Conservation (phyloP, 306 rosid genomes). For the Psophocarpus tetragonolobus region DNA sequence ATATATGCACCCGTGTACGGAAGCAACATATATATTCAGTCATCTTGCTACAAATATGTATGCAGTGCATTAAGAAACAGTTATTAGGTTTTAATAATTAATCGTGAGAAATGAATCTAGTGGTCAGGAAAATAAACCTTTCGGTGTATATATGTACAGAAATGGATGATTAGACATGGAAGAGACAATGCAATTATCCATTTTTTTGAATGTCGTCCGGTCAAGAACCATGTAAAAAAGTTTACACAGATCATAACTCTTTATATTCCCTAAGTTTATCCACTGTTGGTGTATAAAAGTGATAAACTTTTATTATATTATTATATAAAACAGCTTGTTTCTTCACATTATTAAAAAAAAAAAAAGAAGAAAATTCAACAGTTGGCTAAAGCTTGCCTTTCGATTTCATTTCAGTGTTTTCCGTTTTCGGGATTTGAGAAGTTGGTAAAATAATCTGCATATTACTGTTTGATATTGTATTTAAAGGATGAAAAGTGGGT, state of each 20-base stretch:
- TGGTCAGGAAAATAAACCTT: not conserved
- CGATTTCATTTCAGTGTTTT: not conserved
- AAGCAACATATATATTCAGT: not conserved
- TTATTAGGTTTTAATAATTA: not conserved
- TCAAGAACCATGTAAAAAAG: not conserved
- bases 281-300: too few relatives aligned
- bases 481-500: not conserved
- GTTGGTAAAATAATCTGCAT: not conserved
- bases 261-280: too few relatives aligned
- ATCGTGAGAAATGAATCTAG: not conserved
- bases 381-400: not conserved
- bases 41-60: not conserved
- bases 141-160: not conserved
- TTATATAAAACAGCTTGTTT: not conserved
- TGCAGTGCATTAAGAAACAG: not conserved
- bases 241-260: too few relatives aligned
- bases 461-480: not conserved
- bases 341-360: too few relatives aligned
- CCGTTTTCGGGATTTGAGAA: conserved; percentile 25
- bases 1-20: not conserved
- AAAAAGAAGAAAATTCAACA: too few relatives aligned
- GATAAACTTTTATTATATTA: too few relatives aligned
- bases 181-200: not conserved
- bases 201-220: conserved; percentile 3
- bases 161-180: not conserved